A percentile compares a stretch with the other conserved stretches of the same genome.
Conservation (phyloP, 768 basidiomycete species). For the Lactarius indigo region DNA sequence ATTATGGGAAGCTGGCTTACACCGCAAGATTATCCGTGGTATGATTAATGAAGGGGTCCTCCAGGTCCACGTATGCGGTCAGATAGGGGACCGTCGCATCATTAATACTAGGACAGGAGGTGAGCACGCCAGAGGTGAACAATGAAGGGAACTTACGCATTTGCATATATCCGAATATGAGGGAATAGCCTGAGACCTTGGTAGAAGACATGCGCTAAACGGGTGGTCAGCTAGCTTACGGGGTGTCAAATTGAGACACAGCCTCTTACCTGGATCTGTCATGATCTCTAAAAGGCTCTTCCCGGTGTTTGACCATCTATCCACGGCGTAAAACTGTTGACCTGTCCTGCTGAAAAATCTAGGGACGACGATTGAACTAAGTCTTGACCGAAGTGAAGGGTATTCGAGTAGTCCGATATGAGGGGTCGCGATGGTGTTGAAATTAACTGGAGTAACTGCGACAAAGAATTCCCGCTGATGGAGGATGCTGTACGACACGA, state of each 20-base stretch:
- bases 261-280: slow-evolving; percentile 65
- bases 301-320: slow-evolving; percentile 68
- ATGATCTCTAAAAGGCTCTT: slow-evolving; percentile 69
- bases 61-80: slow-evolving; percentile 66
- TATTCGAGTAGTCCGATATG: slow-evolving; percentile 73
- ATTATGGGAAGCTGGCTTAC: slow-evolving; percentile 37
- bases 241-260: background rate
- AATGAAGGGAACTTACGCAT: slow-evolving; percentile 49
- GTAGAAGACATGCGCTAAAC: slow-evolving; percentile 67
- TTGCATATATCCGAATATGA: slow-evolving; percentile 75
- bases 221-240: background rate
- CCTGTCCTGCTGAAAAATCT: slow-evolving; percentile 75
- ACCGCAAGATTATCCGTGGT: slow-evolving; percentile 57
- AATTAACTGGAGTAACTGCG: slow-evolving; percentile 67
- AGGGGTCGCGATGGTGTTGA: slow-evolving; percentile 80
- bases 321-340: slow-evolving; percentile 50
- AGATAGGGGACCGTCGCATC: slow-evolving; percentile 82
- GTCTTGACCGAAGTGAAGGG: slow-evolving; percentile 51
- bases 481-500: slow-evolving; percentile 45
- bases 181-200: slow-evolving; percentile 65
- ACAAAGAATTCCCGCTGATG: slow-evolving; percentile 70
- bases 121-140: slow-evolving; percentile 1
- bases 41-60: slow-evolving; percentile 62
- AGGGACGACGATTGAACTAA: slow-evolving; percentile 57
- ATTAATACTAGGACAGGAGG: slow-evolving; percentile 45